phyloP scores from a whole-genome alignment of 768 basidiomycete species.

The Lenzites betulinus region DNA sequence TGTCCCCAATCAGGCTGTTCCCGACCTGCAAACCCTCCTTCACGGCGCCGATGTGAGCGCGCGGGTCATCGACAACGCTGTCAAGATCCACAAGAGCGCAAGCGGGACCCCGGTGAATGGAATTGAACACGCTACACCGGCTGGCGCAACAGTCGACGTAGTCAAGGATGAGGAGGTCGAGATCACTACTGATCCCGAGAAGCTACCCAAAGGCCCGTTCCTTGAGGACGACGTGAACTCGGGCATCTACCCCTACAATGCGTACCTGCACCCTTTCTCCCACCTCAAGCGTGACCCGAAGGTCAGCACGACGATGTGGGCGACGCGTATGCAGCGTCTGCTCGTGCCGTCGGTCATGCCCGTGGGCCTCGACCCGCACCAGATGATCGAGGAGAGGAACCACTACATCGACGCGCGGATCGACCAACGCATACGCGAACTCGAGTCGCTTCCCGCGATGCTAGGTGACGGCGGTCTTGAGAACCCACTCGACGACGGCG shows the following conservation, averaged over 20 bases:
- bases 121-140: conserved; percentile 14
- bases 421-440: conserved; percentile 84
- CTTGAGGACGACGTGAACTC: conserved; percentile 81
- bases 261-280: conserved; percentile 81
- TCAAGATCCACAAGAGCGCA: conserved; percentile 66
- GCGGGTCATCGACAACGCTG: conserved; percentile 71
- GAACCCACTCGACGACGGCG: conserved; percentile 43
- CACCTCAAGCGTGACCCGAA: conserved; percentile 70
- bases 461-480: conserved; percentile 78
- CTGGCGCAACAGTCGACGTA: conserved; percentile 23
- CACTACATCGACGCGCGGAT: conserved; percentile 89
- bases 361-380: conserved; percentile 87
- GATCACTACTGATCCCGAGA: conserved; percentile 56
- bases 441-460: conserved; percentile 76
- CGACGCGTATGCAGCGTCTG: conserved; percentile 75
- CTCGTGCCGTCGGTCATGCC: conserved; percentile 92
- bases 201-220: conserved; percentile 72
- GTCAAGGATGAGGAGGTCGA: conserved; percentile 56
- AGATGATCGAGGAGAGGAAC: conserved; percentile 89
- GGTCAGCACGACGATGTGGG: conserved; percentile 60
- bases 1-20: conserved; percentile 58
- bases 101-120: conserved; percentile 30
- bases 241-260: conserved; percentile 90
- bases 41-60: conserved; percentile 60
- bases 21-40: conserved; percentile 66